phyloP scores from a whole-genome alignment of 805 yeast genomes.

The Schwanniomyces yamadae region DNA sequence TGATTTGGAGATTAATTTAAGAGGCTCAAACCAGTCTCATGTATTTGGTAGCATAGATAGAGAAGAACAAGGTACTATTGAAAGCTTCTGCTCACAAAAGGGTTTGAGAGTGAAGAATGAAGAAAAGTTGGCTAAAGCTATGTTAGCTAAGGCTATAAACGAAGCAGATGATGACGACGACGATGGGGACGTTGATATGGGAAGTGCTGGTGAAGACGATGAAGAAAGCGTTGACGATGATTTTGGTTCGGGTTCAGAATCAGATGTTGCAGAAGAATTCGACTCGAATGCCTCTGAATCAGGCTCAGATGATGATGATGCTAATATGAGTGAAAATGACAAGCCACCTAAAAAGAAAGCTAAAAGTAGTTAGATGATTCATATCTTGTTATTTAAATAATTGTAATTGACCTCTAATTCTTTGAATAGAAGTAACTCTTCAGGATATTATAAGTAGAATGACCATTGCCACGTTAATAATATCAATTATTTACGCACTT shows the following conservation, averaged over 20 bases:
- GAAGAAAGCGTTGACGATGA: slow-evolving; percentile 86
- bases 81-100: slow-evolving; percentile 72
- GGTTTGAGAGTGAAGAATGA: slow-evolving; percentile 83
- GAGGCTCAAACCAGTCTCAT: slow-evolving; percentile 64
- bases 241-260: slow-evolving; percentile 61
- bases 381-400: too few species aligned
- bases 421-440: too few species aligned
- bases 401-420: too few species aligned
- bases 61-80: slow-evolving; percentile 83
- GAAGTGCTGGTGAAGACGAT: slow-evolving; percentile 67
- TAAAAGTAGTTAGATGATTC: slow-evolving; percentile 12
- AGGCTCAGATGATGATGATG: slow-evolving; percentile 20
- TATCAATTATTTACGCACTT: too few species aligned
- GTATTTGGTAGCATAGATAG: slow-evolving; percentile 85
- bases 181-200: slow-evolving; percentile 47
- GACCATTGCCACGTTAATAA: too few species aligned
- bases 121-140: slow-evolving; percentile 80
- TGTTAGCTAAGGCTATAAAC: slow-evolving; percentile 74
- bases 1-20: slow-evolving; percentile 77
- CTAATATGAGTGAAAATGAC: slow-evolving; percentile 15
- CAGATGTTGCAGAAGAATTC: slow-evolving; percentile 81
- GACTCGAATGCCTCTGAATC: slow-evolving; percentile 60
- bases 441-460: too few species aligned
- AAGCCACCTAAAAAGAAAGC: slow-evolving; percentile 35
- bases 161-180: slow-evolving; percentile 52